phyloP scores from a whole-genome alignment of 345 rosid species.

The Microcos paniculata region DNA sequence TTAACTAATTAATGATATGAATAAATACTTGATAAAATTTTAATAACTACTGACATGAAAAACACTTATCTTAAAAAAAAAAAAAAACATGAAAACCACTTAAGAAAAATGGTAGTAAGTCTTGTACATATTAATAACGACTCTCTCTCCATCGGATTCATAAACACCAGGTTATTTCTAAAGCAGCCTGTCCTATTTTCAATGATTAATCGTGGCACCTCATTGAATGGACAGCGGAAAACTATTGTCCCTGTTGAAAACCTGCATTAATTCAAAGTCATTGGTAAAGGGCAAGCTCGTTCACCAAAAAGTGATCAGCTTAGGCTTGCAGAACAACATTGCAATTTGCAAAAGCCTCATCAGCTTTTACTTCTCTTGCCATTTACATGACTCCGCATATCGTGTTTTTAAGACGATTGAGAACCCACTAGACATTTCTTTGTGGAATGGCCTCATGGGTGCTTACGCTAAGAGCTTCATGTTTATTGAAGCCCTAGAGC shows the following conservation, averaged over 20 bases:
- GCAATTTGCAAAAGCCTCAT: conserved; percentile 55
- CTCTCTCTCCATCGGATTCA: too few relatives aligned
- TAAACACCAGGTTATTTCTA: too few relatives aligned
- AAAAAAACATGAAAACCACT: too few relatives aligned
- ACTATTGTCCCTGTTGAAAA: conserved; percentile 36
- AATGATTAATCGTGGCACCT: background rate
- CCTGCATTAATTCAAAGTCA: conserved; percentile 34
- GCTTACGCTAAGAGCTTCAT: conserved; percentile 50
- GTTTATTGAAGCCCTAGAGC: conserved; percentile 49
- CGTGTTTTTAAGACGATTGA: conserved; percentile 40
- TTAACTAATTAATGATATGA: too few relatives aligned
- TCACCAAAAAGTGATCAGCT: conserved; percentile 53
- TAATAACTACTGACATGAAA: too few relatives aligned
- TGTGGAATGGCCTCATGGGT: conserved; percentile 64
- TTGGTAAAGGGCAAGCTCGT: conserved; percentile 38
- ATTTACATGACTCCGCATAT: conserved; percentile 36
- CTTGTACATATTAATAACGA: too few relatives aligned
- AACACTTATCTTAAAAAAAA: too few relatives aligned
- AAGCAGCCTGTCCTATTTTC: background rate
- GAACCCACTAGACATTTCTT: conserved; percentile 40
- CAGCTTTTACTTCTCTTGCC: conserved; percentile 54
- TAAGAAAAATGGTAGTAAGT: too few relatives aligned
- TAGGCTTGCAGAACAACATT: conserved; percentile 44
- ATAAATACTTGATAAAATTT: too few relatives aligned
- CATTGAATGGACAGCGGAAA: conserved; percentile 34